Base-by-base conservation (phyloP, 768 basidiomycete genomes). In the Amanita thiersii region DNA sequence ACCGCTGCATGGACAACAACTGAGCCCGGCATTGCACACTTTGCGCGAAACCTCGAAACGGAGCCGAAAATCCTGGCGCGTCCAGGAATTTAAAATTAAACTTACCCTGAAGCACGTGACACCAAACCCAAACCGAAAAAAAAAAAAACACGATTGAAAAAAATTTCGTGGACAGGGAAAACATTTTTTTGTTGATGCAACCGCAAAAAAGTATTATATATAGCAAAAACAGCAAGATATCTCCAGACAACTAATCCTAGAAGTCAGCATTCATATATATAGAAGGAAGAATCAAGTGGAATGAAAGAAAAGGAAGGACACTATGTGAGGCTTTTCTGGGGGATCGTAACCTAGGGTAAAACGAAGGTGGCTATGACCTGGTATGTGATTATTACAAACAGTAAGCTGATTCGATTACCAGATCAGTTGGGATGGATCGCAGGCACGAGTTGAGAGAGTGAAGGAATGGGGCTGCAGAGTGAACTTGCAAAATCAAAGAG, bases 1-100 rank as follows among this genome's bases (percentile, higher is more conserved):
- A 84, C 72, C 17, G 79, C 81, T 17, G 73, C 79, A 48, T 77
- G 82, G 2, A 84, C 50, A 40, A 80, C 48, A 36, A 65, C 61
- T 23, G 73, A 59, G 14, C 57, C 56, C 15, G 66, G 50, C 65
- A 54, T 54, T 37, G n/a, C 3, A 20, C n/a, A n/a, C n/a, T n/a
- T n/a, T n/a, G n/a, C n/a, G n/a, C n/a, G n/a, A n/a, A n/a, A n/a
- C n/a, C n/a, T n/a, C n/a, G n/a, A n/a, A n/a, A n/a, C n/a, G n/a
- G n/a, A n/a, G n/a, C n/a, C n/a, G n/a, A n/a, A n/a, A n/a, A n/a
- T n/a, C n/a, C n/a, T n/a, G n/a, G n/a, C n/a, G n/a, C n/a, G n/a
- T n/a, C n/a, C n/a, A n/a, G n/a, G n/a, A n/a, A n/a, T n/a, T n/a
- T n/a, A n/a, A n/a, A n/a, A n/a, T n/a, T n/a, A n/a, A n/a, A n/a